Conservation (phyloP, 768 basidiomycete species). For the Lactarius akahatsu region DNA sequence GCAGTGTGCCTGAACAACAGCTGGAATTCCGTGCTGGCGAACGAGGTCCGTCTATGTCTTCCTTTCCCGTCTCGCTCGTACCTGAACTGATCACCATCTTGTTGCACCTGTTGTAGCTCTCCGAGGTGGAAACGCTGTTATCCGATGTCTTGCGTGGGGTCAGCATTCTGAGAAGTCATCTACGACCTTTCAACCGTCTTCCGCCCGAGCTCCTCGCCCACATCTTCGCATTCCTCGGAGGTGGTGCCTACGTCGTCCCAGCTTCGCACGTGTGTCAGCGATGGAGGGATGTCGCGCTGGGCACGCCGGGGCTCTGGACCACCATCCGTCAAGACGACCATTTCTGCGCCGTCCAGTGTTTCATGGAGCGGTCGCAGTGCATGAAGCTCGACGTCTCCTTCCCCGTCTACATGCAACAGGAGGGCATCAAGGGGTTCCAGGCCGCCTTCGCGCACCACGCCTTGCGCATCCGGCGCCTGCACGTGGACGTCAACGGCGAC, state of each 20-base stretch:
- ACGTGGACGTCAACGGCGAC: conserved; percentile 13
- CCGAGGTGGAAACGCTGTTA: conserved; percentile 10
- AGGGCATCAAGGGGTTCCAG: not conserved
- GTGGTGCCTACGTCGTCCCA: conserved; percentile 4
- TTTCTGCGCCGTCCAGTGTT: not conserved
- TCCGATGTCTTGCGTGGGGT: not conserved
- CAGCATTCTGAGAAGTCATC: not conserved
- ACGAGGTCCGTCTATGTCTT: conserved; percentile 10
- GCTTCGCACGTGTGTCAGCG: conserved; percentile 17
- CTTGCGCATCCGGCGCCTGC: conserved; percentile 7
- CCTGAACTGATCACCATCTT: not conserved
- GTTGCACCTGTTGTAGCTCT: not conserved
- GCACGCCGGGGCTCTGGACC: conserved; percentile 13
- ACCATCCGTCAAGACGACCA: conserved; percentile 18
- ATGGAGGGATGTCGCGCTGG: conserved; percentile 9
- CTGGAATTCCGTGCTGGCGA: not conserved
- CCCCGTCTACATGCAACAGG: not conserved
- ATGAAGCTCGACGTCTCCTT: conserved; percentile 16
- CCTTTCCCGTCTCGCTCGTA: not conserved
- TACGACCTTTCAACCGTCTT: conserved; percentile 15
- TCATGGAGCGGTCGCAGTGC: conserved; percentile 5
- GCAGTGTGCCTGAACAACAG: not conserved
- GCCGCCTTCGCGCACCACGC: not conserved
- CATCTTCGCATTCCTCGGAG: conserved; percentile 19
- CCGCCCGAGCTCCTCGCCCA: conserved; percentile 19